Evolutionary conservation across 169 alveolate genomes (phyloP).

Genomic region (Plasmodium gonderi): DNA sequence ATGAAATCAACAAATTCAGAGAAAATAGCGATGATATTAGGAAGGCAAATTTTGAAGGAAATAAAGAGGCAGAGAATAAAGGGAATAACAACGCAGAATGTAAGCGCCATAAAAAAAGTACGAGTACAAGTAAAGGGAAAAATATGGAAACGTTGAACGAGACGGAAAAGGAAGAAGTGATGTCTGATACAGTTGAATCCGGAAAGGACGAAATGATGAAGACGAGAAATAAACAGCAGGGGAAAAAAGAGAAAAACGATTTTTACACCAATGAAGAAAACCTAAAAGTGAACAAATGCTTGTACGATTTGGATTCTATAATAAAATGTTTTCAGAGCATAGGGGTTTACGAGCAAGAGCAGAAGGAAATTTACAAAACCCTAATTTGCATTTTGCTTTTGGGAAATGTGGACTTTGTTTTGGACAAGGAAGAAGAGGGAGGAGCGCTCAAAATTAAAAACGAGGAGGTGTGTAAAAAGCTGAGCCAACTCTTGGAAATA

Average conservation of each 20-base stretch:
- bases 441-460: constrained; percentile 53
- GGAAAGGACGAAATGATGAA: not conserved
- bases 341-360: constrained; percentile 74
- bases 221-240: not conserved
- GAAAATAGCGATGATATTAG: not conserved
- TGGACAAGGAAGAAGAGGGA: constrained; percentile 12
- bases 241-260: not conserved
- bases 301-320: constrained; percentile 36
- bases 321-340: constrained; percentile 68
- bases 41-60: not conserved
- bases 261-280: not conserved
- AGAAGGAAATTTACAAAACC: constrained; percentile 72
- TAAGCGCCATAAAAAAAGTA: not conserved
- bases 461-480: constrained; percentile 17
- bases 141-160: not conserved
- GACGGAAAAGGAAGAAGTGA: not conserved
- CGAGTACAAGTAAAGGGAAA: not conserved
- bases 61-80: not conserved
- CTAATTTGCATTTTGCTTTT: constrained; percentile 68
- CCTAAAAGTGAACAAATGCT: constrained; percentile 18
- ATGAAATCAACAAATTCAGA: not conserved
- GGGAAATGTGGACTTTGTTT: constrained; percentile 72
- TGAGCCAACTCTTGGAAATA: constrained; percentile 28
- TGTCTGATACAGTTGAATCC: not conserved
- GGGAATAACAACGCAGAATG: not conserved